These are phyloP conservation scores for Curvularia hawaiiensis DNA, from an alignment of 2,329 filamentous ascomycete species.

Conservation along the genomic window DNA sequence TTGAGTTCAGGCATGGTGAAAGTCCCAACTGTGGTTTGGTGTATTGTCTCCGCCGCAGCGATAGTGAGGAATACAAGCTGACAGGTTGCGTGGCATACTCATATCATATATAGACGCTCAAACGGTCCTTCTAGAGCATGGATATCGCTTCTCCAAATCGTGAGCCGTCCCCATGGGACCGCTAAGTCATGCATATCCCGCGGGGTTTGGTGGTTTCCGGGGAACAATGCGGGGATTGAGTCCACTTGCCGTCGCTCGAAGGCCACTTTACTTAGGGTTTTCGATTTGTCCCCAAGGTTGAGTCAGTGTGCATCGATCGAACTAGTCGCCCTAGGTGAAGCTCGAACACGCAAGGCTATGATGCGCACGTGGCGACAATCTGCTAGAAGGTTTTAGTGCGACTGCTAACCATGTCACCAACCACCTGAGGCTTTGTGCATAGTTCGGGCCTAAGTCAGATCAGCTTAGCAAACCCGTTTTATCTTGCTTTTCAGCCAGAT, in stretches of 20 bases:
- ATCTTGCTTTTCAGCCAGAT: neutral
- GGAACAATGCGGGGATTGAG: neutral
- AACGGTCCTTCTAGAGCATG: neutral
- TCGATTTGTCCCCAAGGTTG: neutral
- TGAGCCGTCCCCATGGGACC: conserved; percentile 13
- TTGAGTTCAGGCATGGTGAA: conserved; percentile 24
- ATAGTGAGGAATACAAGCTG: too few species aligned
- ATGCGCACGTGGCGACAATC: neutral
- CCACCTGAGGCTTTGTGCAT: neutral
- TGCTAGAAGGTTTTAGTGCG: neutral
- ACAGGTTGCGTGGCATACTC: neutral
- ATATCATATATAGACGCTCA: neutral
- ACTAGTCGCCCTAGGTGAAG: neutral
- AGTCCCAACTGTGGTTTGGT: neutral
- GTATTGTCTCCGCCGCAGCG: neutral
- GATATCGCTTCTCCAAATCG: too few species aligned
- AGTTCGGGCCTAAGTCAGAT: neutral
- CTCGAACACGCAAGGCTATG: neutral
- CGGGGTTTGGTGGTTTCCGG: conserved; percentile 8
- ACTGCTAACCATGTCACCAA: neutral
- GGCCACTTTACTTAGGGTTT: neutral
- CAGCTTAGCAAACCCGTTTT: neutral
- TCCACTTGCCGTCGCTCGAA: neutral
- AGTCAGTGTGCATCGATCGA: neutral
- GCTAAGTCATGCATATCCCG: conserved; percentile 9